Evolutionary conservation across 1,284 basidiomycete genomes (phyloP), one percentile per base, ranked within the genome.

Genomic region (Kalmanozyma brasiliensis): DNA sequence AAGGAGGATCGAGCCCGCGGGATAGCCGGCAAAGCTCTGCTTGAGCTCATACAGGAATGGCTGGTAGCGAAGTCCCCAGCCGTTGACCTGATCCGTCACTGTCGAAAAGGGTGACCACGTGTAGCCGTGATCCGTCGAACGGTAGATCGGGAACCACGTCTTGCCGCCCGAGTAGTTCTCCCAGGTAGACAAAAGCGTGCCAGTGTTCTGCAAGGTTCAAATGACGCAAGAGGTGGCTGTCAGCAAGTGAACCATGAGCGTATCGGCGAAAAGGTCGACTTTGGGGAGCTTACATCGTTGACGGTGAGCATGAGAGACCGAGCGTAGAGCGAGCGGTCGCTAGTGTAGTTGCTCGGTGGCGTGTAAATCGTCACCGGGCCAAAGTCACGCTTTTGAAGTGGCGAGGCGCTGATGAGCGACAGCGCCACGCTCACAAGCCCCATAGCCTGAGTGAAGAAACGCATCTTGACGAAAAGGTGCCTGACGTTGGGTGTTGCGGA

Each of bases 1-100:
- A n/a, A 74, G 53, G 1, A 83, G 58, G 17, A 83, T 80, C 4
- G 82, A 80, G n/a, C 82, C 82, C 13, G 70, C 67, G 33, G 72
- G 59, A 57, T 59, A 76, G 8, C 53, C 62, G 17, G 74, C 82
- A 13, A 82, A 73, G 29, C 67, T 57, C 40, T 70, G 58, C 11
- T 62, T 67, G 19, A 83, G 53, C 51, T 78, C 67, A 62, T 75
- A 78, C 26, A 84, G 58, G 52, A 76, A 72, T 23, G 82, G 82
- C 61, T 83, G 83, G 62, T 80, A 83, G 24, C 78, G 70, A 55
- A 84, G 36, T 9, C 82, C 82, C 75, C 78, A 80, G 11, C 82
- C 83, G 37, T 69, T 69, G 47, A 64, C 60, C 44, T 58, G 49
- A 20, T 69, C 66, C 5, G 46, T 53, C 10, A 65, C 66, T 3